Evolutionary conservation across 1,284 basidiomycete genomes (phyloP), one percentile per base, ranked within the genome.

Genomic region (Malassezia sp.): DNA sequence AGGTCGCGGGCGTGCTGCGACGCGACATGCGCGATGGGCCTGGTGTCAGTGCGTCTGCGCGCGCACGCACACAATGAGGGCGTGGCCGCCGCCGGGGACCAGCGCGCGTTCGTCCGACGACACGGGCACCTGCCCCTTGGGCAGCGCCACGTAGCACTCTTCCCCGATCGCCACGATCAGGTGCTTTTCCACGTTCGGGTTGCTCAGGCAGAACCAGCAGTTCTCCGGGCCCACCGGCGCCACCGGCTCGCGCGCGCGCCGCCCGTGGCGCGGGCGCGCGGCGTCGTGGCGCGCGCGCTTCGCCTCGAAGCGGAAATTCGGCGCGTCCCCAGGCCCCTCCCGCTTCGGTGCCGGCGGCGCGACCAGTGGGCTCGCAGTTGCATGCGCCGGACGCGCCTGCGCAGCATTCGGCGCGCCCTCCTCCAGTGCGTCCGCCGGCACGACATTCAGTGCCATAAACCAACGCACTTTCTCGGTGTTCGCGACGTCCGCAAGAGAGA

Each of bases 201-300:
- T 70, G 26, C 56, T 58, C 2, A 70, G 55, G 41, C 67, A 70
- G 55, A 70, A 70, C 67, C 67, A 70, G 45, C 67, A 70, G 35
- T 63, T 58, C 34, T 51, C 39, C 0, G 67, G 67, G 0, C 59
- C 63, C 3, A 70, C 57, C 2, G 64, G 59, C 18, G 57, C 52
- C 20, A 53, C 34, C 12, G 43, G 17, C 5, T 27, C 26, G n/a
- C 30, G 37, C 23, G 20, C 15, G n/a, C 32, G 40, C 15, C 26
- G 39, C 7, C 24, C n/a, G 22, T 18, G 17, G 37, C 35, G 22
- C 21, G 23, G 17, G 4, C 12, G 41, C 17, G 23, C 39, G 18
- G n/a, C 18, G 12, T 10, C 37, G 3, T 34, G 26, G 12, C 39
- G 7, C 10, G 27, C 22, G 18, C 39, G 8, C 5, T 32, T 34